Conservation (phyloP, 2,329 filamentous ascomycete genomes). For the Fusarium concolor region DNA sequence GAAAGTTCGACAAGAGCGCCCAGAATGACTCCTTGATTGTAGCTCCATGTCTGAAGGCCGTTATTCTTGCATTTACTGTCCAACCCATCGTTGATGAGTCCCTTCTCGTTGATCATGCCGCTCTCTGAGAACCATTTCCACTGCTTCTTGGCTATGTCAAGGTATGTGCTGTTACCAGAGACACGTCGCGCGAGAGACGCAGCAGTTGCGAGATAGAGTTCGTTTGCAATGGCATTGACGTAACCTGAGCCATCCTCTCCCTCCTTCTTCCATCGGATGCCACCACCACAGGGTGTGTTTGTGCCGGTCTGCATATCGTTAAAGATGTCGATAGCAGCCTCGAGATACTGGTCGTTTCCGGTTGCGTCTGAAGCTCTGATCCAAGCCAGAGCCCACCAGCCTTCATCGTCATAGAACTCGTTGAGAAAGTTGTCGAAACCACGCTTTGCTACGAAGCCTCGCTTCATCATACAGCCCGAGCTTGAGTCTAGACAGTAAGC, state of each 20-base stretch:
- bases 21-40: slow-evolving; percentile 70
- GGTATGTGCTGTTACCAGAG: slow-evolving; percentile 55
- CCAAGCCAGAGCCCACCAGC: slow-evolving; percentile 73
- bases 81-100: slow-evolving; percentile 67
- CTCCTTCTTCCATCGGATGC: slow-evolving; percentile 68
- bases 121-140: slow-evolving; percentile 65
- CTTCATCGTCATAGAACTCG: slow-evolving; percentile 69
- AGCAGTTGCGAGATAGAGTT: slow-evolving; percentile 66
- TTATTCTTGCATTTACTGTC: slow-evolving; percentile 63
- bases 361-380: slow-evolving; percentile 68
- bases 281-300: slow-evolving; percentile 62
- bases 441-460: slow-evolving; percentile 50
- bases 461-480: slow-evolving; percentile 49
- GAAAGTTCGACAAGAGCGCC: slow-evolving; percentile 65
- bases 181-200: slow-evolving; percentile 65
- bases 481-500: slow-evolving; percentile 51
- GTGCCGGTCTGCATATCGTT: slow-evolving; percentile 65
- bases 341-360: slow-evolving; percentile 62
- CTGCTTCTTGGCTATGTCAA: slow-evolving; percentile 61
- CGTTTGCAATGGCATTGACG: slow-evolving; percentile 69
- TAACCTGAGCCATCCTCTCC: slow-evolving; percentile 49
- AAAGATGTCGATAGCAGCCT: slow-evolving; percentile 65
- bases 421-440: slow-evolving; percentile 60
- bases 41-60: slow-evolving; percentile 62
- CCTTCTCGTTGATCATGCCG: slow-evolving; percentile 64